Conservation (phyloP, 2,329 filamentous ascomycete species). For the Colletotrichum viniferum region DNA sequence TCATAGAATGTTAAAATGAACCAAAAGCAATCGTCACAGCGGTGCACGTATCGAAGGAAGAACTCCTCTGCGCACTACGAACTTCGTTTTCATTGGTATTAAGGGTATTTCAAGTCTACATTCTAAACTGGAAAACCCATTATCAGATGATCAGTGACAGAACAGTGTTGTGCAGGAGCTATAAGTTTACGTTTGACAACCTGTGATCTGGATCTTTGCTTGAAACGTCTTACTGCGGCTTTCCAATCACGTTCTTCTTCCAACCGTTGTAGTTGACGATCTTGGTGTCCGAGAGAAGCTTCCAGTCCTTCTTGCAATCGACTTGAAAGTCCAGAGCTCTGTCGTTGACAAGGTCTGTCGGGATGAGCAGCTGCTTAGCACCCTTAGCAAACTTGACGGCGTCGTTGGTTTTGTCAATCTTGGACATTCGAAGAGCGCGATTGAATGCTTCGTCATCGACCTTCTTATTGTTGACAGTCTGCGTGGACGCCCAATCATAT, state of each 20-base stretch:
- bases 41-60: background rate
- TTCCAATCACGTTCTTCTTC: background rate
- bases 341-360: background rate
- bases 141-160: background rate
- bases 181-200: background rate
- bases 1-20: background rate
- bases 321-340: background rate
- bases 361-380: background rate
- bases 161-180: background rate
- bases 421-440: background rate
- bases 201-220: background rate
- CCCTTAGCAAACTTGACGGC: background rate
- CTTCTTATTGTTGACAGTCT: background rate
- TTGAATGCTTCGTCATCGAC: background rate
- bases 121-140: background rate
- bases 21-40: background rate
- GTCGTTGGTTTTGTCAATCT: background rate
- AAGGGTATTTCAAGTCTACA: background rate
- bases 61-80: background rate
- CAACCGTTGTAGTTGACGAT: background rate
- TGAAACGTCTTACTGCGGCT: background rate
- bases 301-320: background rate
- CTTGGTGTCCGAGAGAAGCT: background rate
- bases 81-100: background rate
- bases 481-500: background rate